These are phyloP conservation scores for Pestalotiopsis sp. DNA, from an alignment of 2,329 filamentous ascomycete species.

Conservation along the genomic window DNA sequence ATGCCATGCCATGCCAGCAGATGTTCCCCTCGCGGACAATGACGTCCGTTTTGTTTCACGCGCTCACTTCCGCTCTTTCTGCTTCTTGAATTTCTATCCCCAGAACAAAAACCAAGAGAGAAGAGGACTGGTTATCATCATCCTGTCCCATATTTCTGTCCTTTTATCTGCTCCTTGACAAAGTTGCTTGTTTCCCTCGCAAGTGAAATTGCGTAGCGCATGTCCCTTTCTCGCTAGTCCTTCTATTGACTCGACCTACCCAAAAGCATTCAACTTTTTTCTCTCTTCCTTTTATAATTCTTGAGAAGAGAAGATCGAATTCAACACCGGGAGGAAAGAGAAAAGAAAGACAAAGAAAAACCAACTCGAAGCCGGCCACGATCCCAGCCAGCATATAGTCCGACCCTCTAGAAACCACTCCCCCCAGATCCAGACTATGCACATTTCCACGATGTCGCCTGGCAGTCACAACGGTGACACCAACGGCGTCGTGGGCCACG, in stretches of 20 bases:
- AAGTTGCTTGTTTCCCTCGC: background rate
- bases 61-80: background rate
- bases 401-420: background rate
- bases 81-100: background rate
- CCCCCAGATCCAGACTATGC: background rate
- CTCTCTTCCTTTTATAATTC: background rate
- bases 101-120: background rate
- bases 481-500: constrained; percentile 45
- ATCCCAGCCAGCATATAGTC: background rate
- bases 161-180: background rate
- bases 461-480: constrained; percentile 21
- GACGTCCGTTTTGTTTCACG: constrained; percentile 6
- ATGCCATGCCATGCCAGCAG: too few relatives aligned
- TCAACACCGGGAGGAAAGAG: background rate
- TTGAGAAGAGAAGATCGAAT: background rate
- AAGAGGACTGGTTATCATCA: background rate
- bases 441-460: constrained; percentile 25
- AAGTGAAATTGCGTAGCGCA: background rate
- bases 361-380: background rate
- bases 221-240: background rate
- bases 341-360: background rate
- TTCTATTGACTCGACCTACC: background rate
- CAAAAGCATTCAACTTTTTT: background rate
- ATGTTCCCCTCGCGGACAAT: constrained; percentile 2
- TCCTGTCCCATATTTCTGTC: background rate